Evolutionary conservation across 2,329 filamentous ascomycete species (phyloP).

Genomic region (Scedosporium aurantiacum): DNA sequence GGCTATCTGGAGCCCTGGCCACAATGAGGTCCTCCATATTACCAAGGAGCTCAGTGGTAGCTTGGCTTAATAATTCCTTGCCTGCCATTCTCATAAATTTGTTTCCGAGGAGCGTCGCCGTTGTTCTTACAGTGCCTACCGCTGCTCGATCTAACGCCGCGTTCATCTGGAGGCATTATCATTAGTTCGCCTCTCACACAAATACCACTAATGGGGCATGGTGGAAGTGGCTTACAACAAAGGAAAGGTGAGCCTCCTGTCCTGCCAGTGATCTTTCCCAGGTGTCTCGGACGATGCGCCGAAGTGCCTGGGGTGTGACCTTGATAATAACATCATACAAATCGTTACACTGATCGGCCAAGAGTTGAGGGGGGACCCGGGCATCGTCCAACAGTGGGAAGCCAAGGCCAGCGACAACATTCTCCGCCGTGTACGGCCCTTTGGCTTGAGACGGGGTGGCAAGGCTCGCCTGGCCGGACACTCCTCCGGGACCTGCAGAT

Average conservation of each 20-base stretch:
- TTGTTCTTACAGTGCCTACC: conserved; percentile 22
- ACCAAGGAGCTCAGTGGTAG: conserved; percentile 28
- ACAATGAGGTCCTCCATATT: conserved; percentile 32
- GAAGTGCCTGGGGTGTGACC: conserved; percentile 26
- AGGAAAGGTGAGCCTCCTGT: conserved; percentile 33
- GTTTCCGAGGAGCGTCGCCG: conserved; percentile 34
- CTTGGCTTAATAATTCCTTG: conserved; percentile 24
- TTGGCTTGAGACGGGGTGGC: background rate
- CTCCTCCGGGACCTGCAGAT: background rate
- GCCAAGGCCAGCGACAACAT: background rate
- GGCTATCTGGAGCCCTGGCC: conserved; percentile 32
- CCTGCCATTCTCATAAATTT: conserved; percentile 30
- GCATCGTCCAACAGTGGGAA: background rate
- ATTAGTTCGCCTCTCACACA: background rate
- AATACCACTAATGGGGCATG: background rate
- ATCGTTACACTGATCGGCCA: background rate
- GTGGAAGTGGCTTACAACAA: conserved; percentile 27
- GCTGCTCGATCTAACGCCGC: conserved; percentile 34
- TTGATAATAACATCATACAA: conserved; percentile 19
- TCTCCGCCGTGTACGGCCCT: background rate
- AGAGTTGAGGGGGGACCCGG: background rate
- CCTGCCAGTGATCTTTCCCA: conserved; percentile 33
- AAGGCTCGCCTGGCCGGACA: background rate
- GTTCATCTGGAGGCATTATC: conserved; percentile 23
- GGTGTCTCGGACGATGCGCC: conserved; percentile 30